phyloP scores from a whole-genome alignment of 1,284 basidiomycete species.

The Neotropicomus parvogracilis region DNA sequence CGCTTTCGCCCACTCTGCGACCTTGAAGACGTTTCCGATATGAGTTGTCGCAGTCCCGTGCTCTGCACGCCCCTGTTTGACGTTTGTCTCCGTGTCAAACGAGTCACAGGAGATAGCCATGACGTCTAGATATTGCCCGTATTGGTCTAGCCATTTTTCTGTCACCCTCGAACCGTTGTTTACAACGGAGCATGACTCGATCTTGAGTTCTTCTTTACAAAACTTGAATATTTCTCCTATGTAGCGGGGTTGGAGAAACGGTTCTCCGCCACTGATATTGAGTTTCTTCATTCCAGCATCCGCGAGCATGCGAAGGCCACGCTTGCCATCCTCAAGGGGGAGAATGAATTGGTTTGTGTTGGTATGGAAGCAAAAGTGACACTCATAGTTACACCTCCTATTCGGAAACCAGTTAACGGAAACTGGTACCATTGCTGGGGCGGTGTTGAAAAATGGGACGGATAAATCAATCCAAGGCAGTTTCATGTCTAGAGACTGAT shows the following conservation, averaged over 20 bases:
- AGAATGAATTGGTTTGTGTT: constrained; percentile 36
- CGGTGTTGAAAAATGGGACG: constrained; percentile 14
- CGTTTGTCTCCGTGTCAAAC: constrained; percentile 39
- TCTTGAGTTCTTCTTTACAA: constrained; percentile 38
- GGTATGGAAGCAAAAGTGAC: constrained; percentile 42
- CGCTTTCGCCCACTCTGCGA: constrained; percentile 35
- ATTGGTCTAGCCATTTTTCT: constrained; percentile 39
- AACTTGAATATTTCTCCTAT: constrained; percentile 40
- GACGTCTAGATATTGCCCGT: constrained; percentile 39
- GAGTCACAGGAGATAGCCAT: constrained; percentile 44
- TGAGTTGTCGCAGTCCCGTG: constrained; percentile 31
- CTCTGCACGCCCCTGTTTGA: constrained; percentile 35
- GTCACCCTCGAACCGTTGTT: constrained; percentile 43
- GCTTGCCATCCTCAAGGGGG: constrained; percentile 36
- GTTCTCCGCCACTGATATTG: constrained; percentile 44
- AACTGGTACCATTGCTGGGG: constrained; percentile 14
- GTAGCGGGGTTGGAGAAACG: constrained; percentile 38
- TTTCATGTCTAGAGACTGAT: constrained; percentile 15
- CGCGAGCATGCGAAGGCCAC: constrained; percentile 36
- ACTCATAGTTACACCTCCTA: constrained; percentile 35
- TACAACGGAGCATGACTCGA: constrained; percentile 41
- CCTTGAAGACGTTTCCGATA: constrained; percentile 34
- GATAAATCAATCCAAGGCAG: constrained; percentile 21
- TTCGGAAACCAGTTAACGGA: constrained; percentile 30
- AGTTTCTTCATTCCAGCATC: constrained; percentile 41